Conservation (phyloP, 2,329 filamentous ascomycete genomes). For the Colletotrichum costaricense region DNA sequence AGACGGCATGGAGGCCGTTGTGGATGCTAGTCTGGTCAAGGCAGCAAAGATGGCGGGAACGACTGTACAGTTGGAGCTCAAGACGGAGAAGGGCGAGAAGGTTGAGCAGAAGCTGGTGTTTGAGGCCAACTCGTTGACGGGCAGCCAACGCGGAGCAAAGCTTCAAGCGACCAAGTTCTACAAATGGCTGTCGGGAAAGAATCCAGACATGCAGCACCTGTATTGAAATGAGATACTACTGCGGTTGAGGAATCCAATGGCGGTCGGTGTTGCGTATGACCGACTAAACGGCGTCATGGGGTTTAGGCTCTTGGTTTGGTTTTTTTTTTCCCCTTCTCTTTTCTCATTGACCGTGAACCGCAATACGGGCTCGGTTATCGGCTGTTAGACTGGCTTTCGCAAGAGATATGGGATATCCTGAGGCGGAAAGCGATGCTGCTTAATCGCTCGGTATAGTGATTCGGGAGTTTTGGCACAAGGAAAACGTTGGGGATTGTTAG, state of each 20-base stretch:
- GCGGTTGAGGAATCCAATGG: background rate
- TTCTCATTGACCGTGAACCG: background rate
- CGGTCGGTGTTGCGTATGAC: background rate
- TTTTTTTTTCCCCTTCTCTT: background rate
- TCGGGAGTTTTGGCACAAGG: background rate
- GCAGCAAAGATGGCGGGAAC: slow-evolving; percentile 17
- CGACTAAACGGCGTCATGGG: background rate
- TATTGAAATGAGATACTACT: background rate
- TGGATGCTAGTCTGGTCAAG: slow-evolving; percentile 20
- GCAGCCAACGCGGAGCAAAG: slow-evolving; percentile 13
- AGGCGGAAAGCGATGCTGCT: background rate
- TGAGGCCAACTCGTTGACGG: slow-evolving; percentile 12
- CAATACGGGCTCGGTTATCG: background rate
- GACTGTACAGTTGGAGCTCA: slow-evolving; percentile 20
- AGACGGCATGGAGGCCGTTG: slow-evolving; percentile 22
- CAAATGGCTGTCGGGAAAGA: slow-evolving; percentile 25
- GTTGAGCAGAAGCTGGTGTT: slow-evolving; percentile 24
- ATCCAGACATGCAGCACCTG: slow-evolving; percentile 23
- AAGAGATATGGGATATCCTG: background rate
- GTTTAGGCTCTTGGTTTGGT: background rate
- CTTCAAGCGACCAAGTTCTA: slow-evolving; percentile 32
- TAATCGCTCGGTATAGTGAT: background rate
- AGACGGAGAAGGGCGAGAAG: slow-evolving; percentile 7
- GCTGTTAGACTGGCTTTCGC: background rate
- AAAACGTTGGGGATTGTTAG: background rate